A percentile compares a stretch with the other conserved stretches of the same genome.
Evolutionary conservation across 2,329 filamentous ascomycete species (phyloP).

Genomic region (Botryotinia calthae): DNA sequence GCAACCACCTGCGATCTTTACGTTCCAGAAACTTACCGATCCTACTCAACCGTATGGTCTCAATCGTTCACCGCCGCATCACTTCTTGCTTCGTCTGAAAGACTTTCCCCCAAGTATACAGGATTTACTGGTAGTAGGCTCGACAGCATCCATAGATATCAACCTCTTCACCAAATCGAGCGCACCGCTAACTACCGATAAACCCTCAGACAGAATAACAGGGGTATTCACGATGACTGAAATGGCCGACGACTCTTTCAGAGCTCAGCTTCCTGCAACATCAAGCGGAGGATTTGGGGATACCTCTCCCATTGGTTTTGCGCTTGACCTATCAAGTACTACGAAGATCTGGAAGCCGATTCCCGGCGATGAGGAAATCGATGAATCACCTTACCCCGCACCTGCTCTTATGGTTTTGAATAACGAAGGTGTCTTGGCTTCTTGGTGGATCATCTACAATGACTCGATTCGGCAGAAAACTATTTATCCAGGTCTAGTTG

Average conservation of each 20-base stretch:
- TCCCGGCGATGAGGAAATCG: constrained; percentile 66
- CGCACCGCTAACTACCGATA: constrained; percentile 60
- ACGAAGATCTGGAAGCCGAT: constrained; percentile 78
- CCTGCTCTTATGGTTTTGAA: constrained; percentile 84
- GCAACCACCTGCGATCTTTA: constrained; percentile 57
- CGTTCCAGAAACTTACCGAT: constrained; percentile 71
- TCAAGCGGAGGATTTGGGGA: constrained; percentile 58
- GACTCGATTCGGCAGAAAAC: constrained; percentile 76
- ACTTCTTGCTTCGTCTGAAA: constrained; percentile 73
- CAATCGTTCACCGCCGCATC: constrained; percentile 65
- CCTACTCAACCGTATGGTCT: constrained; percentile 71
- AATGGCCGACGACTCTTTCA: constrained; percentile 68
- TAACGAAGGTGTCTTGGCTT: constrained; percentile 78
- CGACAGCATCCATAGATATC: constrained; percentile 76
- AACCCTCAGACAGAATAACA: constrained; percentile 56
- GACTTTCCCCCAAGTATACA: constrained; percentile 78
- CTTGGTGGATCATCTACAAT: constrained; percentile 91
- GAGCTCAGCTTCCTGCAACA: constrained; percentile 72
- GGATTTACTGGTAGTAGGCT: constrained; percentile 78
- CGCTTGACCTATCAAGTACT: constrained; percentile 78
- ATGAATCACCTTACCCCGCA: constrained; percentile 74
- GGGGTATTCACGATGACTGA: constrained; percentile 72
- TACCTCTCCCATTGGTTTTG: constrained; percentile 74
- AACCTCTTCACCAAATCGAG: constrained; percentile 75
- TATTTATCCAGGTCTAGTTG: constrained; percentile 68